These are phyloP conservation scores for Rhodotorula sp. DNA, from an alignment of 1,284 basidiomycete genomes.

Conservation along the genomic window DNA sequence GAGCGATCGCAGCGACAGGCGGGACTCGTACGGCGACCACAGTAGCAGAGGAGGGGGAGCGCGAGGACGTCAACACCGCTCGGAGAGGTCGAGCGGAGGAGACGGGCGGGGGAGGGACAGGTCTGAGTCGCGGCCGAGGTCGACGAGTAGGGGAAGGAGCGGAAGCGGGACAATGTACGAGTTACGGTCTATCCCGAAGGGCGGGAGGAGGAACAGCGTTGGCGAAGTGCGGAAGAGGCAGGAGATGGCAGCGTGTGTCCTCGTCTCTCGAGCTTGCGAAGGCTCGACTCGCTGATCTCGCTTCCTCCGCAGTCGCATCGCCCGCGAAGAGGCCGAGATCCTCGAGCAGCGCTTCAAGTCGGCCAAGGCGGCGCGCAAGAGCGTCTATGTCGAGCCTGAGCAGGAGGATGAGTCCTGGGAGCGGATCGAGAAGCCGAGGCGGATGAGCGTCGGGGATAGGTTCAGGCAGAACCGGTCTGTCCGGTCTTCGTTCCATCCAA, in stretches of 20 bases:
- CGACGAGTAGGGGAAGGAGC: too few relatives aligned
- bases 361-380: background rate
- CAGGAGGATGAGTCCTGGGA: conserved; percentile 10
- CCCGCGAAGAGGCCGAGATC: conserved; percentile 17
- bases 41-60: background rate
- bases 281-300: background rate
- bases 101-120: background rate
- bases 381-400: background rate
- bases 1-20: background rate
- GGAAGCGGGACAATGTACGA: background rate
- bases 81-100: background rate
- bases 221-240: background rate
- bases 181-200: conserved; percentile 7
- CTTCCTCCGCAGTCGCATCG: background rate
- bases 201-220: background rate
- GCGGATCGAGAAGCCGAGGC: conserved; percentile 3
- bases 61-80: background rate
- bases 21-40: background rate
- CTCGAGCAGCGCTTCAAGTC: conserved; percentile 8
- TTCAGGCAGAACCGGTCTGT: conserved; percentile 22
- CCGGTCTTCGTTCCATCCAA: too few relatives aligned
- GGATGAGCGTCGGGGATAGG: conserved; percentile 15
- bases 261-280: background rate
- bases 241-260: conserved; percentile 14
- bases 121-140: background rate